phyloP scores from a whole-genome alignment of 306 rosid genomes.

The Rosa lucieae region DNA sequence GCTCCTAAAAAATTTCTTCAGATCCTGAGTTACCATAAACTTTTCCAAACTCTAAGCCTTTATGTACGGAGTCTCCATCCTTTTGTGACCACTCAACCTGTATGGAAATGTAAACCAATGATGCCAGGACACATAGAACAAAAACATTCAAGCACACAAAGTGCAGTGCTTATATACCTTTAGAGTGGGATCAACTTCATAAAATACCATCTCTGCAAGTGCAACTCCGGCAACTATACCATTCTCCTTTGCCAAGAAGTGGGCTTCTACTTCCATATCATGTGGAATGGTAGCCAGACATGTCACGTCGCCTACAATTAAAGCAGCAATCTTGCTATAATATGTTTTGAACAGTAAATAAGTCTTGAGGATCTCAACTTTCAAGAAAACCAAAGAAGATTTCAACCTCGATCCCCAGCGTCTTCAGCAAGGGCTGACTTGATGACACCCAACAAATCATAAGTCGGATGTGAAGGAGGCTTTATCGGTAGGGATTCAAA shows the following conservation, averaged over 20 bases:
- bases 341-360: not conserved
- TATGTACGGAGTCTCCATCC: conserved; percentile 73
- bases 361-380: not conserved
- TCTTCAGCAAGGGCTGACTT: conserved; percentile 84
- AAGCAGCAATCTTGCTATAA: conserved; percentile 21
- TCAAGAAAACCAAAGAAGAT: not conserved
- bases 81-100: conserved; percentile 87
- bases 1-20: conserved; percentile 5
- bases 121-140: conserved; percentile 12
- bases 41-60: conserved; percentile 85
- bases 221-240: conserved; percentile 81
- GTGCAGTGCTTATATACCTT: conserved; percentile 44
- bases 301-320: conserved; percentile 73
- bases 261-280: conserved; percentile 84
- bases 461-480: conserved; percentile 91
- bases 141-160: conserved; percentile 24
- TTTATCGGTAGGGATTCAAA: conserved; percentile 48
- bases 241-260: conserved; percentile 88
- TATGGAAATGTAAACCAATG: conserved; percentile 25
- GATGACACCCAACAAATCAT: conserved; percentile 71
- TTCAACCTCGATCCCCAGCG: conserved; percentile 70
- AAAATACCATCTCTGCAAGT: conserved; percentile 78
- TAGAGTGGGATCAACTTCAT: conserved; percentile 82
- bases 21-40: conserved; percentile 57
- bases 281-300: conserved; percentile 76